Evolutionary conservation across 1,139 yeast genomes (phyloP).

Genomic region (Diutina mesorugosa): DNA sequence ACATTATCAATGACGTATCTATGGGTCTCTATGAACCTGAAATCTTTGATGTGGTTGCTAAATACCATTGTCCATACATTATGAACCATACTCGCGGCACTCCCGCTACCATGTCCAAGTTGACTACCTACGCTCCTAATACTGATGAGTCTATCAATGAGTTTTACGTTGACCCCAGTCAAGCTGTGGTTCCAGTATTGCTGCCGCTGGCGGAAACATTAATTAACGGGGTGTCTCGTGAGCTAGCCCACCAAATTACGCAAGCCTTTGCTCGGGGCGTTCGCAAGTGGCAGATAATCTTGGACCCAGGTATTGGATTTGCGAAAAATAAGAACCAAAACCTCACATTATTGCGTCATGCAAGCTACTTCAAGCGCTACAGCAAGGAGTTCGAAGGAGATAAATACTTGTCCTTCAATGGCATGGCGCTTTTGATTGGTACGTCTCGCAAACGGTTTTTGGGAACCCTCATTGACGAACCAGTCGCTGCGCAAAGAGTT

Average conservation of each 20-base stretch:
- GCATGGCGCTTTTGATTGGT: constrained; percentile 65
- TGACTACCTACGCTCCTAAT: constrained; percentile 41
- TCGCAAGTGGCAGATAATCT: constrained; percentile 76
- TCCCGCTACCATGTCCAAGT: constrained; percentile 55
- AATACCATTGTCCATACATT: constrained; percentile 63
- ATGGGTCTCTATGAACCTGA: constrained; percentile 61
- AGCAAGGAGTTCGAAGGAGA: constrained; percentile 14
- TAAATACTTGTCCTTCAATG: constrained; percentile 27
- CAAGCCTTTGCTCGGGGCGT: constrained; percentile 56
- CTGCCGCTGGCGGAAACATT: constrained; percentile 8
- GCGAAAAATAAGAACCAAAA: constrained; percentile 70
- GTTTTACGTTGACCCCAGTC: constrained; percentile 20
- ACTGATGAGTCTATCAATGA: constrained; percentile 28
- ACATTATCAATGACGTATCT: constrained; percentile 82
- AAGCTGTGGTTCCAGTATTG: constrained; percentile 9
- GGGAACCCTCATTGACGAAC: constrained; percentile 49
- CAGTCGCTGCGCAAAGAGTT: constrained; percentile 44
- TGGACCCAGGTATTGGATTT: constrained; percentile 95
- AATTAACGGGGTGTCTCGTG: constrained; percentile 45
- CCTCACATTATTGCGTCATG: constrained; percentile 45
- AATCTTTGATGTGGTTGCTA: constrained; percentile 59
- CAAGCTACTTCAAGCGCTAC: constrained; percentile 43
- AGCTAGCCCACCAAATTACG: constrained; percentile 42
- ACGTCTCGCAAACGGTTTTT: constrained; percentile 82
- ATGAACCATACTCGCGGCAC: constrained; percentile 81